A percentile compares a stretch with the other conserved stretches of the same genome.
Conservation (phyloP, 768 basidiomycete species). For the Macrolepiota fuliginosa region DNA sequence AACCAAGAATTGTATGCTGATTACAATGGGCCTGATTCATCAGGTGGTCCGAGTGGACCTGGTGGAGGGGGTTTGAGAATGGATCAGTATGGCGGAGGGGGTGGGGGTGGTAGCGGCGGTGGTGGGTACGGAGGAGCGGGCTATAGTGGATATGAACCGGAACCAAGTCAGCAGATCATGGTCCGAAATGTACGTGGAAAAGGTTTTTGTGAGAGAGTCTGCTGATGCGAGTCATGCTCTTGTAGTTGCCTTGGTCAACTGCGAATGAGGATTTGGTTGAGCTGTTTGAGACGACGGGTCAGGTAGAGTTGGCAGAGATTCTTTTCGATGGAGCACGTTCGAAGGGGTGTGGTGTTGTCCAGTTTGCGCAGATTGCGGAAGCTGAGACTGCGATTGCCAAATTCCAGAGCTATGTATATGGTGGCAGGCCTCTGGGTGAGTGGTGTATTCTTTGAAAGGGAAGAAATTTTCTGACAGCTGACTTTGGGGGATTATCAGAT, state of each 20-base stretch:
- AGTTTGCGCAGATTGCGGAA: constrained; percentile 83
- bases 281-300: constrained; percentile 95
- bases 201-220: background rate
- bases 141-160: constrained; percentile 48
- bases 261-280: constrained; percentile 98
- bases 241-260: constrained; percentile 95
- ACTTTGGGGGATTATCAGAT: constrained; percentile 41
- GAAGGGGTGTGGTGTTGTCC: constrained; percentile 94
- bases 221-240: background rate
- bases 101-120: constrained; percentile 31
- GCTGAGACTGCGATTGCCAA: constrained; percentile 97
- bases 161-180: constrained; percentile 96
- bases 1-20: constrained; percentile 90
- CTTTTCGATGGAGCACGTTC: constrained; percentile 89
- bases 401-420: constrained; percentile 95
- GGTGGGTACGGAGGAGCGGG: constrained; percentile 29
- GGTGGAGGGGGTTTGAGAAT: constrained; percentile 35
- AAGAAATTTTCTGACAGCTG: background rate
- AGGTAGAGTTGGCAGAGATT: constrained; percentile 93
- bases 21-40: constrained; percentile 85
- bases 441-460: constrained; percentile 15
- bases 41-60: constrained; percentile 33
- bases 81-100: constrained; percentile 33
- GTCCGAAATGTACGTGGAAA: constrained; percentile 88
- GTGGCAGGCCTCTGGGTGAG: constrained; percentile 82